Percentiles rank a stretch among this genome's conserved stretches.
phyloP scores from a whole-genome alignment of 306 rosid species.

The Sphenostylis stenocarpa region DNA sequence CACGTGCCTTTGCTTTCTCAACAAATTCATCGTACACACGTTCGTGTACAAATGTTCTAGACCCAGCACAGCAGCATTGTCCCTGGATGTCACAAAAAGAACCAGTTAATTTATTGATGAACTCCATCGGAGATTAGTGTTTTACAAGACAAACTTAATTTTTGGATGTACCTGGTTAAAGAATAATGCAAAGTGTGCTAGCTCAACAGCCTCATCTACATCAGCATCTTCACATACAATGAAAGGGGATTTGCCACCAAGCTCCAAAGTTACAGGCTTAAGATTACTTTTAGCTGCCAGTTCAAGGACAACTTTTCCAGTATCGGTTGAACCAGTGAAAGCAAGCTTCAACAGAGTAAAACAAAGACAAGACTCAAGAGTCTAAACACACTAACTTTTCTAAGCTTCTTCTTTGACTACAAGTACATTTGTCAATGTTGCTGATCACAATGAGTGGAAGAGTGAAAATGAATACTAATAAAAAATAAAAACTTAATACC shows the following conservation, averaged over 20 bases:
- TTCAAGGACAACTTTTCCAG: slow-evolving; percentile 61
- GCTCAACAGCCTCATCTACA: slow-evolving; percentile 56
- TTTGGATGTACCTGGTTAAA: slow-evolving; percentile 61
- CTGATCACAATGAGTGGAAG: background rate
- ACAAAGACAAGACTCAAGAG: background rate
- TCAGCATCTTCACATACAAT: slow-evolving; percentile 56
- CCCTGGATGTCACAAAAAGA: slow-evolving; percentile 51
- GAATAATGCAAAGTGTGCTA: slow-evolving; percentile 74
- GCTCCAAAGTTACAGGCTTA: slow-evolving; percentile 72
- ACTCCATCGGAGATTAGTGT: background rate
- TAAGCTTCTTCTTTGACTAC: background rate
- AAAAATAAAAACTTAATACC: slow-evolving; percentile 39
- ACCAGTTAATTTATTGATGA: background rate
- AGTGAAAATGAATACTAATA: background rate
- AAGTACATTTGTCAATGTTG: background rate
- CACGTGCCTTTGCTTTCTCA: slow-evolving; percentile 72
- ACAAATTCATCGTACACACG: slow-evolving; percentile 64
- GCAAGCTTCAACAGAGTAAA: slow-evolving; percentile 59
- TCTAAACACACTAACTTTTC: background rate
- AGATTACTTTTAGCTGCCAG: slow-evolving; percentile 79
- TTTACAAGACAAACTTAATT: background rate
- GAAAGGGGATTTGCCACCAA: slow-evolving; percentile 87
- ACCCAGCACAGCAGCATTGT: slow-evolving; percentile 89
- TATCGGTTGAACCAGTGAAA: slow-evolving; percentile 80
- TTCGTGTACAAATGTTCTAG: slow-evolving; percentile 86